Conservation (phyloP, 208 protist genomes). For the Trypanosoma caninum region DNA sequence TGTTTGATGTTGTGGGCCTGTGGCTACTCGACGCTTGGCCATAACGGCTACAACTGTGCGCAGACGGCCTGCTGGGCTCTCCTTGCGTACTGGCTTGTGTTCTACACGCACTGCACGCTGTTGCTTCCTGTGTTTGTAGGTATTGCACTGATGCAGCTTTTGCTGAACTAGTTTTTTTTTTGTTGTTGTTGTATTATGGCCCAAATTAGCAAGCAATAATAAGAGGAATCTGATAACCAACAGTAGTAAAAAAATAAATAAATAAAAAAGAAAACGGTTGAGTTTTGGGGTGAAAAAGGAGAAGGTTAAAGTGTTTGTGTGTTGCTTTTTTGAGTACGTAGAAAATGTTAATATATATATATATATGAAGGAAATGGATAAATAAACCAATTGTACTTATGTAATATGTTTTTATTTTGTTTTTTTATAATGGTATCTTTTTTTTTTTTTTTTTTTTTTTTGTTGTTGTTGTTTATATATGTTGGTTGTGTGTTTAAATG, state of each 20-base stretch:
- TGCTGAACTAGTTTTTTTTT: conserved; percentile 46
- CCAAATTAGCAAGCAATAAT: too few species aligned
- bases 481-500: neutral
- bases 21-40: conserved; percentile 82
- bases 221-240: neutral
- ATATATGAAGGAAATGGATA: neutral
- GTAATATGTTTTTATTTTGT: conserved; percentile 12
- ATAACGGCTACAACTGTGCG: conserved; percentile 79
- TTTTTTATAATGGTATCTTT: conserved; percentile 6
- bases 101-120: conserved; percentile 81
- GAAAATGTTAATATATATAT: neutral
- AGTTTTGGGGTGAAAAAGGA: too few species aligned
- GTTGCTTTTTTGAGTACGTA: too few species aligned
- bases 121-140: conserved; percentile 40
- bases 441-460: conserved; percentile 5
- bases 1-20: conserved; percentile 80
- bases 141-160: conserved; percentile 52
- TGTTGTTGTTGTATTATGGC: too few species aligned
- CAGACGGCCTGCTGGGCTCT: conserved; percentile 79
- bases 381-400: neutral
- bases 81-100: conserved; percentile 78
- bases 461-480: neutral
- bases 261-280: too few species aligned
- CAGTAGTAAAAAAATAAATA: too few species aligned
- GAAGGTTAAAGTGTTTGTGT: too few species aligned